phyloP scores from a whole-genome alignment of 2,329 filamentous ascomycete genomes.

The Pleurostoma richardsiae region DNA sequence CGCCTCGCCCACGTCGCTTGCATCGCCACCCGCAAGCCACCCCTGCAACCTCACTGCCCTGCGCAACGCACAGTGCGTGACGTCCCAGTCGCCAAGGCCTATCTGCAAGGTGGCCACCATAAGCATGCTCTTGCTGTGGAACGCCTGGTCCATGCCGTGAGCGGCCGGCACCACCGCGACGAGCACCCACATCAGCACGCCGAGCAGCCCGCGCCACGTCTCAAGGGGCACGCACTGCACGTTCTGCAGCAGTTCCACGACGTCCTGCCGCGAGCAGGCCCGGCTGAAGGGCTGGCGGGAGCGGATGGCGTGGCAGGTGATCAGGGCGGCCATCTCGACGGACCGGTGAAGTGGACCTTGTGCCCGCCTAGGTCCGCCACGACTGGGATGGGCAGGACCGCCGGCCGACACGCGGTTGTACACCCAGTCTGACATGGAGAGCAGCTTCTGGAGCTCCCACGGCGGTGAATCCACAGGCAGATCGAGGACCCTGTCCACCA shows the following conservation, averaged over 20 bases:
- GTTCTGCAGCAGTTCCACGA: conserved; percentile 37
- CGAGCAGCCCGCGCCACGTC: conserved; percentile 39
- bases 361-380: conserved; percentile 4
- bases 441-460: conserved; percentile 31
- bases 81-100: conserved; percentile 42
- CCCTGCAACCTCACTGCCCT: too few species aligned
- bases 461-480: conserved; percentile 27
- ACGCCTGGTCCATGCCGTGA: conserved; percentile 30
- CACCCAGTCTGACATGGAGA: conserved; percentile 31
- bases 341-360: conserved; percentile 41
- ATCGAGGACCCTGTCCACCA: conserved; percentile 35
- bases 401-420: conserved; percentile 27
- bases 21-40: too few species aligned
- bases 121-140: conserved; percentile 40
- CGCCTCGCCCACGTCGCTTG: too few species aligned
- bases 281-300: conserved; percentile 33
- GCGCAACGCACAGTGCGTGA: too few species aligned
- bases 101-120: conserved; percentile 37
- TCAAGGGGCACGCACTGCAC: conserved; percentile 41
- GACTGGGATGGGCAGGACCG: background rate
- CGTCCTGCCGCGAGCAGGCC: conserved; percentile 31
- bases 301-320: conserved; percentile 43
- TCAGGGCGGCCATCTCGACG: conserved; percentile 37
- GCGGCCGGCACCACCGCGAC: conserved; percentile 34
- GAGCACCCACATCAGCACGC: conserved; percentile 44